Evolutionary conservation across 805 yeast genomes (phyloP).

Genomic region (Cyberlindnera lachancei): DNA sequence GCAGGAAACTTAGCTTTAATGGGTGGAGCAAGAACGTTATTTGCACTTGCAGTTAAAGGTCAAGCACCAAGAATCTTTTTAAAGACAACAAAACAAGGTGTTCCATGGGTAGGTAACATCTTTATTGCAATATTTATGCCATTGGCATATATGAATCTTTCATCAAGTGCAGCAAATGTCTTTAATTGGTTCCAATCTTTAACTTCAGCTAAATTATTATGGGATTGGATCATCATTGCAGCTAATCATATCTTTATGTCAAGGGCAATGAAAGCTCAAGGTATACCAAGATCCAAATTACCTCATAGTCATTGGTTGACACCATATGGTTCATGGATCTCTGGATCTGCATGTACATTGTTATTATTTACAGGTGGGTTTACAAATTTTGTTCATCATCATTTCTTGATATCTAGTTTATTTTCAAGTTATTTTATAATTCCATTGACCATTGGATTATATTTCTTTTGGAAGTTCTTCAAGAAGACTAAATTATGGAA

Average conservation of each 20-base stretch:
- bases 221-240: conserved; percentile 27
- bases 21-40: conserved; percentile 26
- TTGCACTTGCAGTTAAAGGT: conserved; percentile 28
- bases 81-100: conserved; percentile 26
- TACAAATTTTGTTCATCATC: conserved; percentile 25
- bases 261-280: conserved; percentile 33
- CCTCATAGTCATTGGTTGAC: conserved; percentile 10
- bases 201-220: conserved; percentile 23
- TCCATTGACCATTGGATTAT: conserved; percentile 25
- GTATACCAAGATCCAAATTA: conserved; percentile 10
- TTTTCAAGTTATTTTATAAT: conserved; percentile 11
- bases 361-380: conserved; percentile 30
- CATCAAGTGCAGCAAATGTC: conserved; percentile 23
- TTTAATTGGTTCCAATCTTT: conserved; percentile 29
- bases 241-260: conserved; percentile 24
- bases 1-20: conserved; percentile 26
- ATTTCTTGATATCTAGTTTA: conserved; percentile 14
- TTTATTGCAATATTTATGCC: conserved; percentile 24
- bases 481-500: conserved; percentile 26
- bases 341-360: conserved; percentile 21
- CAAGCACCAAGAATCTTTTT: conserved; percentile 31
- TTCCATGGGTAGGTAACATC: conserved; percentile 25
- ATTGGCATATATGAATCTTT: conserved; percentile 27
- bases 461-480: conserved; percentile 25
- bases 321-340: conserved; percentile 25